Base-by-base conservation (phyloP, 2,329 filamentous ascomycete genomes). In the Sporothrix curviconia region DNA sequence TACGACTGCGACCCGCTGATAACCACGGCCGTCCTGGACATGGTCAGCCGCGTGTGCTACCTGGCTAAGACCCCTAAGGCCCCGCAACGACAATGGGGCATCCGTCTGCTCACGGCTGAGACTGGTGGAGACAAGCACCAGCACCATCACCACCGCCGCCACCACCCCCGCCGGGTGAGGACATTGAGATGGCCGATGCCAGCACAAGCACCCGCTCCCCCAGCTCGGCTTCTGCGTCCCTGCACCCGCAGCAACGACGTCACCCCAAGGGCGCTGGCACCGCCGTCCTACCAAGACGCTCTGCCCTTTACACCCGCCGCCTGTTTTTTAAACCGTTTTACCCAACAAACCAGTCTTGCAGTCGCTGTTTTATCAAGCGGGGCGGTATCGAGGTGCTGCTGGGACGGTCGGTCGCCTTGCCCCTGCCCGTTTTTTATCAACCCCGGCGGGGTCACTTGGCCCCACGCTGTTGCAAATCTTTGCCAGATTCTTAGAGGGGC, bases 301-400 rank as follows among this genome's bases (percentile, higher is more conserved):
- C 76, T 82, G 52, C 80, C 85, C 39, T 96, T 92, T 67, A 80
- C 96, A 57, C 84, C 83, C 65, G 87, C 88, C 24, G 76, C 90
- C 37, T 81, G 87, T 83, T 51, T 99, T 99, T 69, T 73, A 99
- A 46, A 71, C 72, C 9, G 66, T 87, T 1, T 92, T 94, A 68
- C 83, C 94, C 59, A 81, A 83, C 61, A 95, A 95, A 66, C 78
- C 81, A 57, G 78, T 78, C 34, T 80, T 95, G 64, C 92, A 88
- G 70, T 75, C 78, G 17, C 80, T 81, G 24, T 92, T n/a, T 96
- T 66, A 84, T 94, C 61, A 83, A 88, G 56, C 80, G 81, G 51
- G 90, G 91, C 58, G 94, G 90, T 7, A 84, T 92, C 24, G 90
- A 96, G 69, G 78, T 87, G 52, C 77, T 97, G 19, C 77, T 99